Evolutionary conservation across 768 basidiomycete species (phyloP).

Genomic region (Phanerochaete sordida): DNA sequence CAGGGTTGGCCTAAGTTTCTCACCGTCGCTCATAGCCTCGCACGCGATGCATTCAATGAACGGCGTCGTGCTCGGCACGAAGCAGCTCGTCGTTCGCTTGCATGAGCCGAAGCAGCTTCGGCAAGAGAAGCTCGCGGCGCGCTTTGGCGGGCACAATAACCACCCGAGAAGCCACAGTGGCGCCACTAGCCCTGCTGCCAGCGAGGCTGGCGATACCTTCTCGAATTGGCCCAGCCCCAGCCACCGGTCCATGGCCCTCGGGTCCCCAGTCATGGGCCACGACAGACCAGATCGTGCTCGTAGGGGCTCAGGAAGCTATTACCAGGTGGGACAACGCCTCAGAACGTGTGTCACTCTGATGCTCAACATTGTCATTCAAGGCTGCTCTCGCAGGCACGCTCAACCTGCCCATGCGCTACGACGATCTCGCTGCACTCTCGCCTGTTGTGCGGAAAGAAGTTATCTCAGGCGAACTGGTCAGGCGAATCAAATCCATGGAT

Average conservation of each 20-base stretch:
- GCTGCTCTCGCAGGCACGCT: conserved; percentile 79
- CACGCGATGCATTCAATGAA: conserved; percentile 83
- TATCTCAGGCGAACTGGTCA: conserved; percentile 75
- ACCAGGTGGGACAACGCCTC: conserved; percentile 49
- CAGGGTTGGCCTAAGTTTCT: background rate
- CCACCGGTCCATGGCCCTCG: conserved; percentile 44
- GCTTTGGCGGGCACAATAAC: conserved; percentile 72
- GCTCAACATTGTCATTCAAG: conserved; percentile 33
- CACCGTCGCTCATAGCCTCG: conserved; percentile 43
- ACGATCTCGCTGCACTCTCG: conserved; percentile 76
- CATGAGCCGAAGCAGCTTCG: conserved; percentile 92
- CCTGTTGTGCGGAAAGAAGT: conserved; percentile 88
- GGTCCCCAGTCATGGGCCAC: conserved; percentile 49
- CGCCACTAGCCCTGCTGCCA: conserved; percentile 79
- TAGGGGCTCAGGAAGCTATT: conserved; percentile 84
- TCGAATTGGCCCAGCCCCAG: conserved; percentile 75
- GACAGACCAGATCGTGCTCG: conserved; percentile 60
- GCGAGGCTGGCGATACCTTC: conserved; percentile 77
- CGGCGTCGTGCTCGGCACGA: conserved; percentile 62
- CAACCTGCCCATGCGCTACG: conserved; percentile 83
- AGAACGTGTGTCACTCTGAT: background rate
- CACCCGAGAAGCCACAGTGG: conserved; percentile 81
- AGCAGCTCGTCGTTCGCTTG: conserved; percentile 80
- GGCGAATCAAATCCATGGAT: conserved; percentile 61
- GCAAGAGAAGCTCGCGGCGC: conserved; percentile 81